Conservation (phyloP, 2,329 filamentous ascomycete species). For the Juglanconis oblonga region DNA sequence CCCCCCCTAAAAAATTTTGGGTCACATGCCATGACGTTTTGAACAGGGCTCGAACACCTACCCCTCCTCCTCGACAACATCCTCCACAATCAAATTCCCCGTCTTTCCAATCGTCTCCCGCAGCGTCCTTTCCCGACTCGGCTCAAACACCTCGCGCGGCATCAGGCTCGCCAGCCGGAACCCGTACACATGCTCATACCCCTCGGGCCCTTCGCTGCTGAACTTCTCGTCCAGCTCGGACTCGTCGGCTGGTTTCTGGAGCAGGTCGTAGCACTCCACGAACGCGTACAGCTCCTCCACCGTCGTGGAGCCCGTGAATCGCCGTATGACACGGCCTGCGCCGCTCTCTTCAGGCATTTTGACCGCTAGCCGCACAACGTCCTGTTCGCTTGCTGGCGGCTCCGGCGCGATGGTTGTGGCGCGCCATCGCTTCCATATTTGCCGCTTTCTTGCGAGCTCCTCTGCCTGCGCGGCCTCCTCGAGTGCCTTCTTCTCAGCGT, state of each 20-base stretch:
- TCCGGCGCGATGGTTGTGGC: slow-evolving; percentile 65
- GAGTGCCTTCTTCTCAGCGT: slow-evolving; percentile 60
- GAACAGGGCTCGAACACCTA: no score
- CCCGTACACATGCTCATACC: slow-evolving; percentile 76
- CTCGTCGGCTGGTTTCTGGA: slow-evolving; percentile 39
- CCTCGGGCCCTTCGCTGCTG: slow-evolving; percentile 51
- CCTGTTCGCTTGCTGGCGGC: slow-evolving; percentile 59
- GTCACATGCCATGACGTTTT: no score
- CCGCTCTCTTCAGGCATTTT: slow-evolving; percentile 59
- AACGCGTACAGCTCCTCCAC: slow-evolving; percentile 94
- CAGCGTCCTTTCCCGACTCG: slow-evolving; percentile 64
- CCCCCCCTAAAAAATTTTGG: neutral
- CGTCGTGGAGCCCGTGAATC: slow-evolving; percentile 65
- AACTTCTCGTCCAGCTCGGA: slow-evolving; percentile 29
- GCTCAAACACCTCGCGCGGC: slow-evolving; percentile 76
- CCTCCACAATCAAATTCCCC: slow-evolving; percentile 86
- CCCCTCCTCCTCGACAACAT: slow-evolving; percentile 28
- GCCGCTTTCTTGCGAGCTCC: slow-evolving; percentile 40
- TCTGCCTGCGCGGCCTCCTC: slow-evolving; percentile 61
- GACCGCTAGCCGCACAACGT: slow-evolving; percentile 68
- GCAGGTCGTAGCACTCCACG: slow-evolving; percentile 80
- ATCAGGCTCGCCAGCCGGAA: slow-evolving; percentile 84
- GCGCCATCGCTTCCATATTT: slow-evolving; percentile 81
- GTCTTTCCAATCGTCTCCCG: slow-evolving; percentile 74
- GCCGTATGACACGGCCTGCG: slow-evolving; percentile 72